These are phyloP conservation scores for Phlebopus sp. DNA, from an alignment of 1,284 basidiomycete genomes.

Conservation along the genomic window DNA sequence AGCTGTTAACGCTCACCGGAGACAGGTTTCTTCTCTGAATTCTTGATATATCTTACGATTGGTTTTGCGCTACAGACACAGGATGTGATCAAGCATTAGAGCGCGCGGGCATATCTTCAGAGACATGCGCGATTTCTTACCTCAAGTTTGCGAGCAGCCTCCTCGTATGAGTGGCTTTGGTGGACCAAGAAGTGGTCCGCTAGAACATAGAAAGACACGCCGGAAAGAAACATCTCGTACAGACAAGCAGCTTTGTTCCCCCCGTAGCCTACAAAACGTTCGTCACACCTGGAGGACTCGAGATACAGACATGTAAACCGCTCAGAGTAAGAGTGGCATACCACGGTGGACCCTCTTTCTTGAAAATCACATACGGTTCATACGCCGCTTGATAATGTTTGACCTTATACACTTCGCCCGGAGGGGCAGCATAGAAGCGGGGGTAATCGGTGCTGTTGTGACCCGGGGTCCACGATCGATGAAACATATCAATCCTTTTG, in stretches of 20 bases:
- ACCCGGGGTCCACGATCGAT: constrained; percentile 71
- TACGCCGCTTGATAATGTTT: constrained; percentile 75
- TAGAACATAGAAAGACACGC: constrained; percentile 76
- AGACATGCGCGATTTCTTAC: constrained; percentile 33
- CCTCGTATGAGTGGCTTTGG: constrained; percentile 80
- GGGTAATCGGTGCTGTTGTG: constrained; percentile 79
- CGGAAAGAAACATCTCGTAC: constrained; percentile 63
- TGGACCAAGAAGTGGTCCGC: constrained; percentile 85
- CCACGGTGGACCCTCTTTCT: constrained; percentile 73
- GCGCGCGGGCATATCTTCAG: background rate
- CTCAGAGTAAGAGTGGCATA: constrained; percentile 28
- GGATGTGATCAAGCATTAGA: background rate
- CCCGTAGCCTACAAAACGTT: constrained; percentile 86
- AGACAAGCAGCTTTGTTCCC: constrained; percentile 68
- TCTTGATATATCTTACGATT: constrained; percentile 77
- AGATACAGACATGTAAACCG: background rate
- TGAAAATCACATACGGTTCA: constrained; percentile 82
- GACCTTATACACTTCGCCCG: constrained; percentile 72
- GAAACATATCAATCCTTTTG: constrained; percentile 68
- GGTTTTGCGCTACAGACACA: constrained; percentile 54
- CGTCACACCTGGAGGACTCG: constrained; percentile 64
- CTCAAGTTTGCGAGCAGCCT: constrained; percentile 65
- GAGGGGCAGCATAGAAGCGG: constrained; percentile 58
- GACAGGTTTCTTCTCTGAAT: constrained; percentile 71
- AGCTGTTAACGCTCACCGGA: constrained; percentile 43